Conservation (phyloP, 192 early-diverging fungal genomes). For the Coemansia erecta region DNA sequence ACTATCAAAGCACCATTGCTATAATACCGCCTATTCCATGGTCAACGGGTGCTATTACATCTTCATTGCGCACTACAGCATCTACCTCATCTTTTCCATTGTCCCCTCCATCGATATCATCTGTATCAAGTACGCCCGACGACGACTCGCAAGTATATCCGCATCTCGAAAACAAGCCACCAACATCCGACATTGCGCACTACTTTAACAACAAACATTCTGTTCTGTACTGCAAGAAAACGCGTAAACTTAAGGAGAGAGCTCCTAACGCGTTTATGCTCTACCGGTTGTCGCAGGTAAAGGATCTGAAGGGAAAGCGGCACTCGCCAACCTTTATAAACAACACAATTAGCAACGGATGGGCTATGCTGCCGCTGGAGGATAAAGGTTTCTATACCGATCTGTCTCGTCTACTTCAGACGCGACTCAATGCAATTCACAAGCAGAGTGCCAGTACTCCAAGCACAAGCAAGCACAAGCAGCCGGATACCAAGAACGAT, state of each 20-base stretch:
- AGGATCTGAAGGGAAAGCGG: slow-evolving; percentile 14
- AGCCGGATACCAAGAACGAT: too few species aligned
- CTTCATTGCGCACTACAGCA: too few species aligned
- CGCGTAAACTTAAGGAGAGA: slow-evolving; percentile 8
- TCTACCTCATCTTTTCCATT: too few species aligned
- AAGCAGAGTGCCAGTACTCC: neutral
- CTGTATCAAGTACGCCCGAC: too few species aligned
- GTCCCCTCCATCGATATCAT: too few species aligned
- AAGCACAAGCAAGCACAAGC: too few species aligned
- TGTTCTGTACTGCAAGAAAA: slow-evolving; percentile 8
- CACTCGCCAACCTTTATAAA: slow-evolving; percentile 13
- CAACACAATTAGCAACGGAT: slow-evolving; percentile 2
- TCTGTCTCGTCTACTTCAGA: slow-evolving; percentile 11
- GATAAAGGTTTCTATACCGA: slow-evolving; percentile 6
- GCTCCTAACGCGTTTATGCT: slow-evolving; percentile 36
- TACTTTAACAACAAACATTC: neutral
- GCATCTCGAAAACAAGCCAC: too few species aligned
- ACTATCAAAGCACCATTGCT: too few species aligned
- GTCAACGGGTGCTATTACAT: too few species aligned
- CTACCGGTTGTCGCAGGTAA: slow-evolving; percentile 15
- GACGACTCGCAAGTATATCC: too few species aligned
- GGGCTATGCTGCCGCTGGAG: neutral
- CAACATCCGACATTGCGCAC: neutral
- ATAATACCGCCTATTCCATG: too few species aligned
- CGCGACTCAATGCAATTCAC: neutral